A percentile compares a stretch with the other conserved stretches of the same genome.
phyloP scores from a whole-genome alignment of 164 flowering plant species.

The Liriodendron chinense region DNA sequence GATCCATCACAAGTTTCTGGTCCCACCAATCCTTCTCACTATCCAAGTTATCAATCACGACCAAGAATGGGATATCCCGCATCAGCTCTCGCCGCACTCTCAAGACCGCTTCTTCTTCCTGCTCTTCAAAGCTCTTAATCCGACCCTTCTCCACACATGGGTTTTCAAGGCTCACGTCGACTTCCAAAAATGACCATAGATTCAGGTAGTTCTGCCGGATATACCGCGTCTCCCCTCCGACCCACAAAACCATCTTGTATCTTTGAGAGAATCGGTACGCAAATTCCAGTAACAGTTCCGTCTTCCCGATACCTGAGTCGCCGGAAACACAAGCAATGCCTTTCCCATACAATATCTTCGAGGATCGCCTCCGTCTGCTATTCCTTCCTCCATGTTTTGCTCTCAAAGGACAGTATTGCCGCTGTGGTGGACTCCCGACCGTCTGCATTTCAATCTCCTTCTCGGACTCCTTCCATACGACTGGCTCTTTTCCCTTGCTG shows the following conservation, averaged over 20 bases:
- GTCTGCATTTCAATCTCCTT: conserved; percentile 93
- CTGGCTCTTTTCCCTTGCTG: conserved; percentile 75
- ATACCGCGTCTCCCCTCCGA: conserved; percentile 84
- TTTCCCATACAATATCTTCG: conserved; percentile 68
- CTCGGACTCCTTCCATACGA: conserved; percentile 88
- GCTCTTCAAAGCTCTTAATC: conserved; percentile 81
- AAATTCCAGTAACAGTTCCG: conserved; percentile 86
- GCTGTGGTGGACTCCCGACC: conserved; percentile 32
- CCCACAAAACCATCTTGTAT: conserved; percentile 93
- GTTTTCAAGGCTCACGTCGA: conserved; percentile 74
- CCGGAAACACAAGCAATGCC: conserved; percentile 95
- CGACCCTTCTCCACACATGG: conserved; percentile 46
- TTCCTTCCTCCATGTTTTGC: conserved; percentile 40
- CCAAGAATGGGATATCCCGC: conserved; percentile 86
- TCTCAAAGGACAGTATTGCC: conserved; percentile 28
- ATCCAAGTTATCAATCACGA: conserved; percentile 88
- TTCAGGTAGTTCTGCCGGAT: conserved; percentile 86
- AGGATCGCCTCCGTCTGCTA: conserved; percentile 50
- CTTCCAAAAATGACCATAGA: conserved; percentile 68
- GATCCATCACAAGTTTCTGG: conserved; percentile 78
- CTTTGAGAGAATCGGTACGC: conserved; percentile 79
- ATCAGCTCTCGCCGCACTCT: conserved; percentile 80
- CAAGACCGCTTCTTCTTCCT: conserved; percentile 76
- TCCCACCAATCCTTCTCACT: conserved; percentile 99
- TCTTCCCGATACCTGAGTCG: conserved; percentile 91